Base-by-base conservation (phyloP, 306 rosid species). In the Prunus kanzakura region DNA sequence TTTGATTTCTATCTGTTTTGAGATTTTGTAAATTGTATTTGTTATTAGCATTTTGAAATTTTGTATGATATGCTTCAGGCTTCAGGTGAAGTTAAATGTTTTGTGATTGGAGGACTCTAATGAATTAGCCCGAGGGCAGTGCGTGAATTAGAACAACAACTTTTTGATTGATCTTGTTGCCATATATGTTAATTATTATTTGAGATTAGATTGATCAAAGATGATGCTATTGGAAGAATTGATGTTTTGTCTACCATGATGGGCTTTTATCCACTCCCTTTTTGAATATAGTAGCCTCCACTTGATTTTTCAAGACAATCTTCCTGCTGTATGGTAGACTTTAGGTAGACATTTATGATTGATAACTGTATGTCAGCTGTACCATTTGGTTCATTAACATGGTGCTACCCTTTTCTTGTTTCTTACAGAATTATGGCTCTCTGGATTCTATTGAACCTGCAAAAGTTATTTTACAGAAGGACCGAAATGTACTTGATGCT, bases 371-470 rank as follows among this genome's bases (percentile, higher is more conserved):
- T 19, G 19, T 30, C 23, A 60, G 46, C 2, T 64, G 47, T 54
- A 50, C 69, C 73, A 4, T 76, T 49, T 68, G 73, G 58, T 73
- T 64, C 30, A 47, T 69, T 47, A 54, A 74, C 64, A 38, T 55
- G 62, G 78, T 75, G 54, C 4, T 72, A 45, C 27, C 8, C n/a
- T 38, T 43, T 78, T 70, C 64, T 49, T 67, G 6, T 80, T 60
- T 65, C 61, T 16, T 20, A 25, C 96, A 93, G 96, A 93, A 78
- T 64, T 89, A 88, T 85, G 64, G 86, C 75, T 89, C 97, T 75
- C 49, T 91, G 80, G 96, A 91, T 75, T 89, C 93, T 64, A 14
- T 54, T 49, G 96, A 93, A 71, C 96, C 92, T 73, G 83, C 85
- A 69, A 88, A 88, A 79, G 84, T 80, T 76, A 57, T 75, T 71